Evolutionary conservation across 1,139 yeast species (phyloP), one percentile per base, ranked within the genome.

Genomic region (Eremothecium cymbalariae): DNA sequence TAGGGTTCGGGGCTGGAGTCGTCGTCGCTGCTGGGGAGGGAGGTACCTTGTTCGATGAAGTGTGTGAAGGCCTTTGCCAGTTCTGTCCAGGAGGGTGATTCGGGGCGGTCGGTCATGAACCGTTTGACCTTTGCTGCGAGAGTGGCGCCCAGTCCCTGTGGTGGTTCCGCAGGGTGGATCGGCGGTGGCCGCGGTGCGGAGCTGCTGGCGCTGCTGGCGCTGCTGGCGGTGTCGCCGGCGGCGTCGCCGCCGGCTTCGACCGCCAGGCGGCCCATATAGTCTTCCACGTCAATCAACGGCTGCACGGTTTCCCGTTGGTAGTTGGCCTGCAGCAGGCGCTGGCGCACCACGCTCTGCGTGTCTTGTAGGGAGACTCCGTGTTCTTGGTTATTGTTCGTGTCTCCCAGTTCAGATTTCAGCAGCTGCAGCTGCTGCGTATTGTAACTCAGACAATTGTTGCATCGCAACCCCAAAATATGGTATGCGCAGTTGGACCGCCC

Each of bases 381-480:
- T 41, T 31, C 34, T 38, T 22, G 35, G 25, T 18, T 30, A 32
- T 15, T 25, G 15, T 44, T 45, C 23, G 45, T 45, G 25, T 51
- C 57, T 20, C 55, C 59, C n/a, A n/a, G n/a, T n/a, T n/a, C n/a
- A 0, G 61, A 57, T 47, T 77, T 78, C 36, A 77, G 66, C 32
- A 83, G 55, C 50, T 73, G 74, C 34, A 76, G 49, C 53, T 83
- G 90, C 41, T 75, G 76, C 1, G 96, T 86, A 57, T 86, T 86
- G 58, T 84, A 86, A 50, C 94, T 81, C 44, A 72, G 70, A 59
- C 96, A 86, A 54, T 80, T 85, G 44, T 75, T 79, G 59, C 97
- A 88, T 55, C 81, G 82, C 42, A 85, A 66, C 1, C 97, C 97
- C 46, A 88, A 59, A 33, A 86, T 78, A 59, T 88, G 96, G 58